Conservation (phyloP, 257 asterid genomes). For the Jasminum sambac region DNA sequence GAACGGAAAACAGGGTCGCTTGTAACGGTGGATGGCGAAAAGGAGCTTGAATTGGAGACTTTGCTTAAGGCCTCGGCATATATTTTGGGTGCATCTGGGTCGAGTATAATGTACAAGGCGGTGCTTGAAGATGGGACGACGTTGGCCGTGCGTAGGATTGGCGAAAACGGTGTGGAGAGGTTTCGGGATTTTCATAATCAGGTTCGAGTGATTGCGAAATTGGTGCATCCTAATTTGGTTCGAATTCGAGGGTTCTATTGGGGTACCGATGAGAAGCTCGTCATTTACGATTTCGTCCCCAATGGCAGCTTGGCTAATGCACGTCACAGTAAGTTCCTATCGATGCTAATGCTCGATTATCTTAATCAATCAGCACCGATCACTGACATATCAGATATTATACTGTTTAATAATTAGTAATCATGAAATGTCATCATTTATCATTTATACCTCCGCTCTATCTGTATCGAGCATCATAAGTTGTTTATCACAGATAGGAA, state of each 20-base stretch:
- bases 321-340: constrained; percentile 69
- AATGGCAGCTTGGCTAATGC: constrained; percentile 92
- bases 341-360: neutral
- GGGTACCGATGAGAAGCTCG: constrained; percentile 90
- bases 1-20: constrained; percentile 70
- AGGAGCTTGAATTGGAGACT: constrained; percentile 77
- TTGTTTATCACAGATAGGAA: too few species aligned
- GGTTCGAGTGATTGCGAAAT: constrained; percentile 63
- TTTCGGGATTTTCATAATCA: constrained; percentile 89
- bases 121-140: constrained; percentile 83
- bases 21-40: constrained; percentile 81
- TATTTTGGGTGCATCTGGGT: constrained; percentile 84
- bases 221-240: constrained; percentile 86
- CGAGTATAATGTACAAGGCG: constrained; percentile 95
- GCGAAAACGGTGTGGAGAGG: constrained; percentile 80
- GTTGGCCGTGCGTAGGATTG: constrained; percentile 82
- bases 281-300: constrained; percentile 91
- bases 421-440: too few species aligned
- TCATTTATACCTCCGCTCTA: too few species aligned
- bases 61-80: constrained; percentile 91
- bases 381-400: too few species aligned
- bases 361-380: too few species aligned
- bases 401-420: too few species aligned
- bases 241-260: constrained; percentile 88
- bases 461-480: too few species aligned